Conservation (phyloP, 1,284 basidiomycete species). For the Ceratobasidium papillatum region DNA sequence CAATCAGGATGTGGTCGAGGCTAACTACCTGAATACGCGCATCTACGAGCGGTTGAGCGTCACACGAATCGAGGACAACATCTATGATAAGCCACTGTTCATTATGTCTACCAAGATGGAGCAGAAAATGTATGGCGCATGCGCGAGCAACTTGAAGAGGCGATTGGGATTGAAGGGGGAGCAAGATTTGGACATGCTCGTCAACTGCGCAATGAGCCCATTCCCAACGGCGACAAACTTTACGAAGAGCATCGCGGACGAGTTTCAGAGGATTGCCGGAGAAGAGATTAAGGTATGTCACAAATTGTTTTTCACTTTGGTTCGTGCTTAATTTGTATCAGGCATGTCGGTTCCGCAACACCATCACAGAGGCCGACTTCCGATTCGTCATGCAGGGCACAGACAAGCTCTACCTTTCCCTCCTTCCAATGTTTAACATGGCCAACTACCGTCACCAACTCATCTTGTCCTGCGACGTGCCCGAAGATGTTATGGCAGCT, state of each 20-base stretch:
- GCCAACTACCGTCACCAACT: slow-evolving; percentile 56
- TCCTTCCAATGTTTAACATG: slow-evolving; percentile 55
- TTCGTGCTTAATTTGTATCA: slow-evolving; percentile 5
- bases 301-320: neutral
- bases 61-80: slow-evolving; percentile 48
- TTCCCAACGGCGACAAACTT: slow-evolving; percentile 55
- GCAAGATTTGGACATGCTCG: slow-evolving; percentile 54
- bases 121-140: slow-evolving; percentile 52
- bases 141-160: slow-evolving; percentile 52
- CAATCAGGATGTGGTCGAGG: slow-evolving; percentile 58
- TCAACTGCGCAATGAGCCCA: slow-evolving; percentile 59
- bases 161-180: slow-evolving; percentile 52
- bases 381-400: slow-evolving; percentile 57
- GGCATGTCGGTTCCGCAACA: slow-evolving; percentile 50
- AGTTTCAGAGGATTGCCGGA: slow-evolving; percentile 52
- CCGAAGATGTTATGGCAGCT: slow-evolving; percentile 42
- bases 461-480: slow-evolving; percentile 53
- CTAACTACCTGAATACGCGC: slow-evolving; percentile 57
- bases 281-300: slow-evolving; percentile 52
- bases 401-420: slow-evolving; percentile 52
- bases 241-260: slow-evolving; percentile 51
- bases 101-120: slow-evolving; percentile 54
- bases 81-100: slow-evolving; percentile 52
- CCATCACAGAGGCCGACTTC: slow-evolving; percentile 51
- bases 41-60: slow-evolving; percentile 57